Evolutionary conservation across 371 early-diverging fungal species (phyloP).

Genomic region (Lichtheimia corymbifera): DNA sequence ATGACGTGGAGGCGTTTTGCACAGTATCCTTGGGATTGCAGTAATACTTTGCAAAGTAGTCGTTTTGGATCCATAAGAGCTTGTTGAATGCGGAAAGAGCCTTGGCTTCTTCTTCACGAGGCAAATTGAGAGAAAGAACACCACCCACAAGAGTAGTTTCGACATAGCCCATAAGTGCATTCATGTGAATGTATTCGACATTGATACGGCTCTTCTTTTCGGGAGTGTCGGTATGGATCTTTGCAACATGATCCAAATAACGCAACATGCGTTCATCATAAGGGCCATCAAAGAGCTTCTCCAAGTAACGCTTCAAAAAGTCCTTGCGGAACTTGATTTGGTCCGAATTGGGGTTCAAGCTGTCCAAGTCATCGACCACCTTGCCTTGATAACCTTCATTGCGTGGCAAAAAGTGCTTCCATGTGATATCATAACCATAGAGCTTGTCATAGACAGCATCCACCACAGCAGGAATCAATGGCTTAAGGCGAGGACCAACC

Average conservation of each 20-base stretch:
- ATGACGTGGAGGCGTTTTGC: slow-evolving; percentile 9
- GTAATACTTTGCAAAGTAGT: slow-evolving; percentile 82
- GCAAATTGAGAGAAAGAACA: slow-evolving; percentile 60
- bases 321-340: slow-evolving; percentile 85
- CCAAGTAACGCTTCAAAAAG: slow-evolving; percentile 72
- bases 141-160: slow-evolving; percentile 66
- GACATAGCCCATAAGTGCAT: slow-evolving; percentile 77
- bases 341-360: slow-evolving; percentile 61
- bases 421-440: slow-evolving; percentile 63
- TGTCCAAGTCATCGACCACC: slow-evolving; percentile 41
- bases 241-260: slow-evolving; percentile 80
- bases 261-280: slow-evolving; percentile 71
- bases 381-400: slow-evolving; percentile 67
- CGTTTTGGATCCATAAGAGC: slow-evolving; percentile 88
- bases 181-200: slow-evolving; percentile 83
- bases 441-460: slow-evolving; percentile 73
- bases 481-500: slow-evolving; percentile 65
- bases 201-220: slow-evolving; percentile 76
- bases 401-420: slow-evolving; percentile 63
- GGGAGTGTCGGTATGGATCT: slow-evolving; percentile 69
- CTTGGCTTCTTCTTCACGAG: slow-evolving; percentile 54
- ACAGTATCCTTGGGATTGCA: slow-evolving; percentile 32
- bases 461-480: slow-evolving; percentile 78
- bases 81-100: slow-evolving; percentile 79
- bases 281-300: slow-evolving; percentile 70